Percentiles rank a stretch among this genome's conserved stretches.
phyloP scores from a whole-genome alignment of 257 asterid species.

The Forsythia suspensa region DNA sequence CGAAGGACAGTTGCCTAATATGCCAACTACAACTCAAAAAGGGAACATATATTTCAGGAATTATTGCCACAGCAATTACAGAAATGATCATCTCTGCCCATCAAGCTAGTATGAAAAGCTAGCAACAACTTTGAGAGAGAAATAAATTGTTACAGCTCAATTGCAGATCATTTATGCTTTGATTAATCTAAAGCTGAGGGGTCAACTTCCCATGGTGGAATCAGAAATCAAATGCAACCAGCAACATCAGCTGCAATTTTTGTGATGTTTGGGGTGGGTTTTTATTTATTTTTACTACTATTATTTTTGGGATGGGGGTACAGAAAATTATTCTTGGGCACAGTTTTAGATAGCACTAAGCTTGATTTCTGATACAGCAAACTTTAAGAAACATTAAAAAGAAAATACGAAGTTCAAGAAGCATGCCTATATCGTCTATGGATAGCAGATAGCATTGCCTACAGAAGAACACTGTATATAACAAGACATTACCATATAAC shows the following conservation, averaged over 20 bases:
- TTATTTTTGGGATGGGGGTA: not conserved
- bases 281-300: not conserved
- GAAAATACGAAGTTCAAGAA: not conserved
- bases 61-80: not conserved
- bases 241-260: not conserved
- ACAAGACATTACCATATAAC: slow-evolving; percentile 71
- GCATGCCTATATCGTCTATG: not conserved
- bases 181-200: not conserved
- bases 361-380: not conserved
- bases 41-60: not conserved
- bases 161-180: not conserved
- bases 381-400: not conserved
- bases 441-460: not conserved
- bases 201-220: not conserved
- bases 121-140: not conserved
- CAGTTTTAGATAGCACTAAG: not conserved
- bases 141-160: not conserved
- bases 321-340: not conserved
- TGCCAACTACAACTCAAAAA: not conserved
- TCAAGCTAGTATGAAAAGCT: not conserved
- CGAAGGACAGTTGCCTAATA: not conserved
- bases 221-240: no score
- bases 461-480: not conserved
- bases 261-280: not conserved
- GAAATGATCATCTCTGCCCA: not conserved